Evolutionary conservation across 73 alveolate species (phyloP).

Genomic region (Tetrahymena malaccensis): DNA sequence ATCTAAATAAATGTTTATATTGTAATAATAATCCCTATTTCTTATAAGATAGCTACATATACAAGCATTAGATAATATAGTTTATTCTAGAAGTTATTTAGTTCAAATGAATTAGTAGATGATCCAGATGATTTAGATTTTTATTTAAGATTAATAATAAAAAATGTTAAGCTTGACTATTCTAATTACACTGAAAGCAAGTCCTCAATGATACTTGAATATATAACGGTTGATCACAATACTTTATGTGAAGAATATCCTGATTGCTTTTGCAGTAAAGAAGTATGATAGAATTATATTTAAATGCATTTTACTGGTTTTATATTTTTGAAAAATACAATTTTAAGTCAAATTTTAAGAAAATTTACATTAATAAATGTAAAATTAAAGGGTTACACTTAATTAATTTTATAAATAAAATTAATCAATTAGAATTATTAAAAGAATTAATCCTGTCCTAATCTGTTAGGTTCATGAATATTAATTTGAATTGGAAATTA

Average conservation of each 20-base stretch:
- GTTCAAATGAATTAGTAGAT: background rate
- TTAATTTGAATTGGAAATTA: too few relatives aligned
- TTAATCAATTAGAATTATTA: too few relatives aligned
- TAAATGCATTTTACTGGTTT: background rate
- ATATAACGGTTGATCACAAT: background rate
- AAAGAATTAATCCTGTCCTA: too few relatives aligned
- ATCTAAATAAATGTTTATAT: background rate
- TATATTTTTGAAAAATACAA: too few relatives aligned
- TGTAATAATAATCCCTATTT: background rate
- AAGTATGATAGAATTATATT: background rate
- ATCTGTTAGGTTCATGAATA: too few relatives aligned
- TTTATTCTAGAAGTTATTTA: too few relatives aligned
- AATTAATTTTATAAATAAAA: too few relatives aligned
- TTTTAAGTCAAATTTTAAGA: background rate
- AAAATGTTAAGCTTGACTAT: background rate
- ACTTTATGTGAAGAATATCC: background rate
- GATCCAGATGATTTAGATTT: background rate
- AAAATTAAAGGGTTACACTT: too few relatives aligned
- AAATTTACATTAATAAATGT: too few relatives aligned
- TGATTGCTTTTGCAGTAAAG: background rate
- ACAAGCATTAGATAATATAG: too few relatives aligned
- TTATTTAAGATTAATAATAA: background rate
- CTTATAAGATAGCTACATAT: background rate
- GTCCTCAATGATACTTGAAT: background rate
- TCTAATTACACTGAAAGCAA: background rate